These are phyloP conservation scores for Inosperma sp. DNA, from an alignment of 768 basidiomycete genomes.

Conservation along the genomic window DNA sequence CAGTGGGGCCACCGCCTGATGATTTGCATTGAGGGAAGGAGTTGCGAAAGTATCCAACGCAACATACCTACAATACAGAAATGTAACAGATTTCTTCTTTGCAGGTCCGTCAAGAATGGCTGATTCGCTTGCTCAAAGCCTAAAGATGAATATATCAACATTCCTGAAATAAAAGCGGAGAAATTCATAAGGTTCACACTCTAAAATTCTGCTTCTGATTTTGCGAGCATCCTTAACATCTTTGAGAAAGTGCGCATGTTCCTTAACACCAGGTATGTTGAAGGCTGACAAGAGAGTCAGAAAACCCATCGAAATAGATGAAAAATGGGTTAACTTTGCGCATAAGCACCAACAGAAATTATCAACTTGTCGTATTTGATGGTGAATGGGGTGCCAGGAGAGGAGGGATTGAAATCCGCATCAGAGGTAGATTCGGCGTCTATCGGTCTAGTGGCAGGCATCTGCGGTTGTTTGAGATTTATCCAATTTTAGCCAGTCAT, in stretches of 20 bases:
- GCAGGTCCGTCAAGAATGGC: conserved; percentile 67
- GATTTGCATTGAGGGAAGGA: conserved; percentile 1
- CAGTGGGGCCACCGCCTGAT: conserved; percentile 70
- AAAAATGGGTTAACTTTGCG: conserved; percentile 54
- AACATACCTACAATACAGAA: conserved; percentile 80
- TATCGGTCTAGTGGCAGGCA: conserved; percentile 55
- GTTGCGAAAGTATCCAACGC: background rate
- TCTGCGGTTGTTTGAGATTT: conserved; percentile 34
- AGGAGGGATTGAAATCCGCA: conserved; percentile 12
- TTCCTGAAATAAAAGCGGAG: background rate
- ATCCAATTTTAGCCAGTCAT: background rate
- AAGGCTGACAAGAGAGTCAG: conserved; percentile 43
- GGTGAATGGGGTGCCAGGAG: conserved; percentile 39
- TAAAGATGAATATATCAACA: conserved; percentile 16
- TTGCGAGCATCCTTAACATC: conserved; percentile 70
- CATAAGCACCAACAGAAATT: conserved; percentile 81
- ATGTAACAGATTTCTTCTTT: conserved; percentile 71
- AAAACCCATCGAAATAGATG: background rate
- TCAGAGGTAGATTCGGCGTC: conserved; percentile 27
- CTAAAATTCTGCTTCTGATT: conserved; percentile 69
- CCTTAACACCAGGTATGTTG: conserved; percentile 70
- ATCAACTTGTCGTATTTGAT: conserved; percentile 77
- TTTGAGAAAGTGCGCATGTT: conserved; percentile 78
- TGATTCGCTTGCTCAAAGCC: conserved; percentile 86
- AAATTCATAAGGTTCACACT: conserved; percentile 42